Conservation (phyloP, 495 filamentous ascomycete species). For the Parathielavia hyrcaniae region DNA sequence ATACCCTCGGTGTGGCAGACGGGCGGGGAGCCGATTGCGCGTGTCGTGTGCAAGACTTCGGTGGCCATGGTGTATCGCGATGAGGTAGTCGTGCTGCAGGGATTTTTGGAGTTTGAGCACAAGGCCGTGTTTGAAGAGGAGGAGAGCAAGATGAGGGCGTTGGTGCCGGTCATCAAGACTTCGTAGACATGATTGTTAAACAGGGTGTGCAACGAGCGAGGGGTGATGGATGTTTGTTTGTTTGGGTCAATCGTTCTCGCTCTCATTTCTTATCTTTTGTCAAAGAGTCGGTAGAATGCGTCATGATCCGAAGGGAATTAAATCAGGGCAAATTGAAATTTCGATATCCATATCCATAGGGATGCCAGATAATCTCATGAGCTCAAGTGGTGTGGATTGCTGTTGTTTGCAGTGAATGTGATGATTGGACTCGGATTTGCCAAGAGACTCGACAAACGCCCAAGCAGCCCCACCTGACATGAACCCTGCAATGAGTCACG, state of each 20-base stretch:
- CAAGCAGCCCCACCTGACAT: no score
- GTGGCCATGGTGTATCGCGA: conserved; percentile 22
- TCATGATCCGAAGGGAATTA: no score
- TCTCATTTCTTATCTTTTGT: no score
- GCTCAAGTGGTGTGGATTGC: no score
- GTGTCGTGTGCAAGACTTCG: conserved; percentile 18
- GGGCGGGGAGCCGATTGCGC: conserved; percentile 15
- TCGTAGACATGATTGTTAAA: neutral
- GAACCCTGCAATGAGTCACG: neutral
- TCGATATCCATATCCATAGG: no score
- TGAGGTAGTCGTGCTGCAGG: conserved; percentile 23
- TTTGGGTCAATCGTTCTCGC: neutral
- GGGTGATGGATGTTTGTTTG: neutral
- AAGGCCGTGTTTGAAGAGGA: conserved; percentile 17
- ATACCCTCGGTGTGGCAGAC: conserved; percentile 26
- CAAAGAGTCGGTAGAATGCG: no score
- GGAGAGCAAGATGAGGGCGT: neutral
- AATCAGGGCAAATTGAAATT: no score
- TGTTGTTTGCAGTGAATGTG: no score
- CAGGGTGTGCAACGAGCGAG: neutral
- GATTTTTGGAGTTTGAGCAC: conserved; percentile 27
- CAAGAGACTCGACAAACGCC: no score
- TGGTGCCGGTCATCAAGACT: conserved; percentile 14
- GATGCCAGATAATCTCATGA: no score
- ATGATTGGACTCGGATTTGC: no score